phyloP scores from a whole-genome alignment of 2,329 filamentous ascomycete genomes.

The Aspergillus clavatus region DNA sequence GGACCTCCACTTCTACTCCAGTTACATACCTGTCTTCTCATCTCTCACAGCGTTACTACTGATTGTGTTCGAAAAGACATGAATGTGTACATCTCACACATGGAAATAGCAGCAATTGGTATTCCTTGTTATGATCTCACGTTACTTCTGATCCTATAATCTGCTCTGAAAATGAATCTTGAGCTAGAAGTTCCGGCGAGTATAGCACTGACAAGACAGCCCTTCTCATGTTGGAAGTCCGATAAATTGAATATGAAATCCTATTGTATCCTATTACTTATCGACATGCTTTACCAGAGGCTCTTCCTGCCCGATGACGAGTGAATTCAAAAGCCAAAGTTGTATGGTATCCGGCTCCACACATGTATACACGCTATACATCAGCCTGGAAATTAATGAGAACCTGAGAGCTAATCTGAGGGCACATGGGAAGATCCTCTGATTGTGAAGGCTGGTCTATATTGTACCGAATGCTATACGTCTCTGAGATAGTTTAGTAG shows the following conservation, averaged over 20 bases:
- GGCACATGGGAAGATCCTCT: conserved; percentile 14
- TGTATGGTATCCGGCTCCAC: conserved; percentile 39
- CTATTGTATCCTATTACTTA: no score
- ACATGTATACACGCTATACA: conserved; percentile 6
- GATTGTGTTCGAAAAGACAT: no score
- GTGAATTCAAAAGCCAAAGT: conserved; percentile 42
- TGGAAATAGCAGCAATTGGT: no score
- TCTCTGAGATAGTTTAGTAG: no score
- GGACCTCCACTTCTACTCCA: neutral
- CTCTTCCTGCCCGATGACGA: conserved; percentile 35
- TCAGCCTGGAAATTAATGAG: conserved; percentile 40
- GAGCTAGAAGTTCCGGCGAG: neutral
- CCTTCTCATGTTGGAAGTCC: no score
- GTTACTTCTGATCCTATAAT: neutral
- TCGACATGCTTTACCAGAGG: no score
- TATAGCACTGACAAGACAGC: neutral
- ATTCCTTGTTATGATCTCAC: no score
- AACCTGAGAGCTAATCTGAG: conserved; percentile 47
- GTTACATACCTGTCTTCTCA: neutral
- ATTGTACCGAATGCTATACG: no score
- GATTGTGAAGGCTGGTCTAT: neutral
- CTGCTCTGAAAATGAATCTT: no score
- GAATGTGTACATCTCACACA: no score
- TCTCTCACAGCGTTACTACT: no score
- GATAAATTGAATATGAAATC: no score